Evolutionary conservation across 139 green algal species (phyloP).

Genomic region (Ulvella scutata): DNA sequence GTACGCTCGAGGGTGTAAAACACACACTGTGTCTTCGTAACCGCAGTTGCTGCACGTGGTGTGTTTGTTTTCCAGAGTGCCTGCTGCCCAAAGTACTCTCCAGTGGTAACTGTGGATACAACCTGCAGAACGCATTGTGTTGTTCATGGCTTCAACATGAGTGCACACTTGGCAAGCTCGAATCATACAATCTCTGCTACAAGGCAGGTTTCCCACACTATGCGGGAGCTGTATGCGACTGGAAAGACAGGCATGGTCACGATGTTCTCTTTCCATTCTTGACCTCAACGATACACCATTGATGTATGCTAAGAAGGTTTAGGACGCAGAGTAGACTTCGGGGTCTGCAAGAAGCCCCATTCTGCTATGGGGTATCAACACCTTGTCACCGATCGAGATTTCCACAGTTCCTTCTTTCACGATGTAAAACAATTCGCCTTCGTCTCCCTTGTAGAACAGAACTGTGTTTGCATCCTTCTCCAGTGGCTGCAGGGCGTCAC

Average conservation of each 20-base stretch:
- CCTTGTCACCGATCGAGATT: conserved; percentile 5
- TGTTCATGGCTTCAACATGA: too few relatives aligned
- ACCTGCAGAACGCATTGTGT: conserved; percentile 24
- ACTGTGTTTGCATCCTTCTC: not conserved
- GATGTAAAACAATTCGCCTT: conserved; percentile 41
- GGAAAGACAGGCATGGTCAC: conserved; percentile 11
- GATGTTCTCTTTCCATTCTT: conserved; percentile 18
- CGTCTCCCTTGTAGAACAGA: conserved; percentile 32
- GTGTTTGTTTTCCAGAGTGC: conserved; percentile 43
- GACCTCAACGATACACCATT: too few relatives aligned
- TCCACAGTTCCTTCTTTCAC: conserved; percentile 45
- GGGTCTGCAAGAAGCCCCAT: too few relatives aligned
- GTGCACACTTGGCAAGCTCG: too few relatives aligned
- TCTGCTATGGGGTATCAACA: too few relatives aligned
- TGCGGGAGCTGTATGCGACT: too few relatives aligned
- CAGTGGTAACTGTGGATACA: not conserved
- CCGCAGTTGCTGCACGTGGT: conserved; percentile 9
- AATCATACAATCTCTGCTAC: too few relatives aligned
- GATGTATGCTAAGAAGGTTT: too few relatives aligned
- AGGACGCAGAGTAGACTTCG: too few relatives aligned
- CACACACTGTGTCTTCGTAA: conserved; percentile 32
- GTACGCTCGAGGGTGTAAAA: conserved; percentile 44
- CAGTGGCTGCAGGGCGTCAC: conserved; percentile 54
- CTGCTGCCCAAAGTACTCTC: conserved; percentile 57
- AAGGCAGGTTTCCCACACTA: too few relatives aligned